A percentile compares a stretch with the other conserved stretches of the same genome.
phyloP scores from a whole-genome alignment of 2,329 filamentous ascomycete species.

The Ophiostoma sp. region DNA sequence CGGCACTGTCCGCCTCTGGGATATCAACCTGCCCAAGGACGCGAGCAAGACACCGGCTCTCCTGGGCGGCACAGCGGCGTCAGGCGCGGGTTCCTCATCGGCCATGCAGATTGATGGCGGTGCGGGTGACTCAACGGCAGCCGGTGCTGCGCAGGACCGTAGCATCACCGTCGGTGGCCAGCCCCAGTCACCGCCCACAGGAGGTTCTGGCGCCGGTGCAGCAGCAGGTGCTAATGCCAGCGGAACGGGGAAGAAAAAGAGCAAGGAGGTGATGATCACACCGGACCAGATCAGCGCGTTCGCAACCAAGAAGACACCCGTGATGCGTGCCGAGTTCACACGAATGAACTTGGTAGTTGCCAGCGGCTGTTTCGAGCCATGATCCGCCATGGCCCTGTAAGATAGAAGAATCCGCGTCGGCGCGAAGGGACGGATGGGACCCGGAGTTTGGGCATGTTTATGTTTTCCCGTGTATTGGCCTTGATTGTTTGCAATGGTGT shows the following conservation, averaged over 20 bases:
- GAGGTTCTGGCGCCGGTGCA: conserved; percentile 7
- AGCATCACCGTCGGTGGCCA: conserved; percentile 41
- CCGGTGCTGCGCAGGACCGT: conserved; percentile 35
- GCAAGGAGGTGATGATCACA: conserved; percentile 83
- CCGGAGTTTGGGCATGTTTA: background rate
- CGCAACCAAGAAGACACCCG: conserved; percentile 90
- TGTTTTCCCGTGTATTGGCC: no score
- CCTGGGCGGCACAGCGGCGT: conserved; percentile 2
- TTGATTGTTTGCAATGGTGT: background rate
- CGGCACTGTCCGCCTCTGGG: conserved; percentile 90
- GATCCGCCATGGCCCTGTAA: conserved; percentile 30
- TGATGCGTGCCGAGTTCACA: conserved; percentile 89
- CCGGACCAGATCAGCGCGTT: conserved; percentile 94
- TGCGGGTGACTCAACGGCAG: conserved; percentile 38
- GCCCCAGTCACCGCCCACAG: conserved; percentile 40
- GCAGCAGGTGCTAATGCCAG: conserved; percentile 27
- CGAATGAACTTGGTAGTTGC: conserved; percentile 91
- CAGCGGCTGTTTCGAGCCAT: conserved; percentile 62
- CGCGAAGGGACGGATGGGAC: background rate
- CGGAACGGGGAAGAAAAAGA: conserved; percentile 60
- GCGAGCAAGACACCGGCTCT: conserved; percentile 46
- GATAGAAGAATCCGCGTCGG: background rate
- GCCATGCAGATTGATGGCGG: conserved; percentile 32
- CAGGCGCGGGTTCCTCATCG: conserved; percentile 2
- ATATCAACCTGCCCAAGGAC: conserved; percentile 68